A percentile compares a stretch with the other conserved stretches of the same genome.
Conservation (phyloP, 495 filamentous ascomycete species). For the Sabuloglossum arenarium region DNA sequence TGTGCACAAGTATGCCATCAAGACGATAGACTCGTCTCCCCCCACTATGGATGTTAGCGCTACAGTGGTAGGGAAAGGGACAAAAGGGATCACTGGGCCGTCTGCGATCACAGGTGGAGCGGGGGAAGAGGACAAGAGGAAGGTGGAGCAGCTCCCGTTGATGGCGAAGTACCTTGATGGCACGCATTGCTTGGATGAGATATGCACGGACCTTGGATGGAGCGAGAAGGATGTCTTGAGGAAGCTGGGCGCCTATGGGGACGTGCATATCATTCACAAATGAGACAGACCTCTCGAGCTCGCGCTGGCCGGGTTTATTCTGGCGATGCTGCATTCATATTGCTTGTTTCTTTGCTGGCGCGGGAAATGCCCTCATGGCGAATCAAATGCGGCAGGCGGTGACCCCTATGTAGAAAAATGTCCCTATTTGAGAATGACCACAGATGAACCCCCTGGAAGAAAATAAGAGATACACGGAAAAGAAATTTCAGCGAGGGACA, state of each 20-base stretch:
- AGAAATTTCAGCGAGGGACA: too few species aligned
- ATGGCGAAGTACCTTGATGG: slow-evolving; percentile 45
- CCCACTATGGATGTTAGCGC: slow-evolving; percentile 20
- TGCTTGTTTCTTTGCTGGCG: too few species aligned
- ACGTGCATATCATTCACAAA: slow-evolving; percentile 5
- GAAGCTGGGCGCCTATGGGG: slow-evolving; percentile 1
- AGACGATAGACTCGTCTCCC: slow-evolving; percentile 27
- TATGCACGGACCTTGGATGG: slow-evolving; percentile 54
- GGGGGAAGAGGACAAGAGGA: slow-evolving; percentile 4
- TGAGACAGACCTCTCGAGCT: too few species aligned
- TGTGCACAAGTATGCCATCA: slow-evolving; percentile 74
- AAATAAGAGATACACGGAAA: too few species aligned
- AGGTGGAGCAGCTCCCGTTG: slow-evolving; percentile 2
- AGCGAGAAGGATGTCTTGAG: slow-evolving; percentile 34
- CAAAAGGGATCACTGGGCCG: slow-evolving; percentile 1
- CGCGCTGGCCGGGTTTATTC: too few species aligned
- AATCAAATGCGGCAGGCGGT: too few species aligned
- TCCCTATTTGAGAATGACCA: too few species aligned
- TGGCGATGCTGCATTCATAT: too few species aligned
- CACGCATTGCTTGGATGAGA: slow-evolving; percentile 71
- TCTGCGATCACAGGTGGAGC: neutral
- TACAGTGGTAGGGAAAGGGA: slow-evolving; percentile 13
- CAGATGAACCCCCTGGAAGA: too few species aligned
- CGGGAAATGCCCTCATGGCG: too few species aligned
- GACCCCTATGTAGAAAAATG: too few species aligned